A percentile compares a stretch with the other conserved stretches of the same genome.
Evolutionary conservation across 306 rosid genomes (phyloP).

Genomic region (Senna siamea): DNA sequence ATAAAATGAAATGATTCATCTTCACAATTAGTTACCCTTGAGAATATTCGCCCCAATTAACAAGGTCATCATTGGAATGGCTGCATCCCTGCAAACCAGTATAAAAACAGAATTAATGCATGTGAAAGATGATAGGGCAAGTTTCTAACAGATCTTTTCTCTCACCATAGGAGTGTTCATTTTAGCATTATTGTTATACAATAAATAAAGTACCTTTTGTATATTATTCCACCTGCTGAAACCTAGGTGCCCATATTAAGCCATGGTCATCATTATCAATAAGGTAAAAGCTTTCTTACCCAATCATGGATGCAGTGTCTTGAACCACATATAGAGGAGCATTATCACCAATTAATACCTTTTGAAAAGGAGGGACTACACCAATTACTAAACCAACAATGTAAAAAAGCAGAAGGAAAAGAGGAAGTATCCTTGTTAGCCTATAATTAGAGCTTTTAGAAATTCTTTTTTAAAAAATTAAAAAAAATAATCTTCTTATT

Average conservation of each 20-base stretch:
- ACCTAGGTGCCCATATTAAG: conserved; percentile 6
- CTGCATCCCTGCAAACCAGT: conserved; percentile 38
- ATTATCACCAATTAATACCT: conserved; percentile 30
- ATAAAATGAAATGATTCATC: background rate
- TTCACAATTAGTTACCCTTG: conserved; percentile 28
- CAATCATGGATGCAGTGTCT: conserved; percentile 45
- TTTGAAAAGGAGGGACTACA: conserved; percentile 39
- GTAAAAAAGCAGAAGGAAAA: conserved; percentile 29
- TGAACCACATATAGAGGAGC: conserved; percentile 47
- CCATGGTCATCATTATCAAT: background rate
- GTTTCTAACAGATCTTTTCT: background rate
- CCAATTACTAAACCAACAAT: conserved; percentile 50
- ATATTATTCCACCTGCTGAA: background rate
- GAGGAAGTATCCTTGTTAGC: background rate
- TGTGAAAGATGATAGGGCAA: background rate
- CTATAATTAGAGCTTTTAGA: background rate
- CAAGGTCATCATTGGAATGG: conserved; percentile 49
- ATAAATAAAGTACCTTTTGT: background rate
- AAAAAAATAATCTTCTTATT: too few species aligned
- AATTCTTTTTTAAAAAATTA: too few species aligned
- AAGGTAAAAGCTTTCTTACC: conserved; percentile 38
- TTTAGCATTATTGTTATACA: too few species aligned
- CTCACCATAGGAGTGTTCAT: too few species aligned
- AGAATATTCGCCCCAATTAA: conserved; percentile 55
- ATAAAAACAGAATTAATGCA: background rate